phyloP scores from a whole-genome alignment of 2,329 filamentous ascomycete genomes.

The Cladobotryum mycophilum region DNA sequence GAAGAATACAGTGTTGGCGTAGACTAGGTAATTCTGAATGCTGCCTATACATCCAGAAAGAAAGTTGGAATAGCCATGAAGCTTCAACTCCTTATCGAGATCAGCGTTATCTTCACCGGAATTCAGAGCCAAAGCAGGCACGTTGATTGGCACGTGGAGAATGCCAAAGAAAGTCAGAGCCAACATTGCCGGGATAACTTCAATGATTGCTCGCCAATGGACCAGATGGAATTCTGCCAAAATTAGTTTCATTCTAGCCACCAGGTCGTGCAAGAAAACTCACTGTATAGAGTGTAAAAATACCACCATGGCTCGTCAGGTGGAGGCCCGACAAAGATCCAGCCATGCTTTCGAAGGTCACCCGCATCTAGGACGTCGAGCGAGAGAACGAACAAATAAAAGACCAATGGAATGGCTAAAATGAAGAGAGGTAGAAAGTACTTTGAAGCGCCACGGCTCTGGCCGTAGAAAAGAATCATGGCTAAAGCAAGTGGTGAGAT shows the following conservation, averaged over 20 bases:
- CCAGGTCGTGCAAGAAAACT: constrained; percentile 27
- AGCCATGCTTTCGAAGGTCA: constrained; percentile 65
- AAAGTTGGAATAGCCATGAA: constrained; percentile 90
- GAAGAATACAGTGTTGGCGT: constrained; percentile 96
- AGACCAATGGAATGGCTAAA: constrained; percentile 65
- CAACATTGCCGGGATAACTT: constrained; percentile 89
- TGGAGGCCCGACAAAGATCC: constrained; percentile 86
- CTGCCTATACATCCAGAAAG: constrained; percentile 81
- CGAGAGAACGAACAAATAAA: constrained; percentile 70
- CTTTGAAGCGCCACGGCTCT: constrained; percentile 71
- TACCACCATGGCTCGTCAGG: constrained; percentile 91
- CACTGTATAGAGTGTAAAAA: constrained; percentile 93
- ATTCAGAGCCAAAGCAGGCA: constrained; percentile 84
- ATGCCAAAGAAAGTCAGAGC: constrained; percentile 96
- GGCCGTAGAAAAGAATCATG: constrained; percentile 66
- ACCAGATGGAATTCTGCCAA: constrained; percentile 68
- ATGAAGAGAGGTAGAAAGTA: constrained; percentile 87
- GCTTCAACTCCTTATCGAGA: constrained; percentile 82
- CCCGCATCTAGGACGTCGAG: constrained; percentile 62
- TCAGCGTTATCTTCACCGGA: constrained; percentile 89
- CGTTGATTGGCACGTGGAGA: constrained; percentile 95
- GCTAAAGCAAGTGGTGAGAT: constrained; percentile 70
- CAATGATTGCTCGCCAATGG: constrained; percentile 74
- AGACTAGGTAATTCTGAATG: constrained; percentile 95
- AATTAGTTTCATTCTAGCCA: constrained; percentile 15